A percentile compares a stretch with the other conserved stretches of the same genome.
phyloP scores from a whole-genome alignment of 176 grass and related monocot genomes.

The Alopecurus myosuroides region DNA sequence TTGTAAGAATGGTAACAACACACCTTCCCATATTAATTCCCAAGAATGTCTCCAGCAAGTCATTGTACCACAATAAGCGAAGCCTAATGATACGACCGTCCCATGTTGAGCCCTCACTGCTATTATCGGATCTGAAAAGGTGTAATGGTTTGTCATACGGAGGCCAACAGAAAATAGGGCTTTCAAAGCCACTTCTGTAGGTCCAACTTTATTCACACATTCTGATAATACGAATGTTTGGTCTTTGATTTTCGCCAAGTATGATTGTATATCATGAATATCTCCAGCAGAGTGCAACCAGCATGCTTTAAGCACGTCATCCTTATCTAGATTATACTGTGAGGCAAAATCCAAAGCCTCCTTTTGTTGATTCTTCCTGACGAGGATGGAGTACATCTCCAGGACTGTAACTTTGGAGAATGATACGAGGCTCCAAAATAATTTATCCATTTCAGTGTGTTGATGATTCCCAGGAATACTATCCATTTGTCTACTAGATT shows the following conservation, averaged over 20 bases:
- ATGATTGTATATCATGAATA: conserved; percentile 62
- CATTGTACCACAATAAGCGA: conserved; percentile 63
- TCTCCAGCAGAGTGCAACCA: conserved; percentile 58
- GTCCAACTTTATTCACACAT: conserved; percentile 75
- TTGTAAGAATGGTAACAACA: conserved; percentile 21
- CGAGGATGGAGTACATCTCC: conserved; percentile 75
- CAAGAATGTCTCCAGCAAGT: conserved; percentile 88
- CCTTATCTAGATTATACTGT: conserved; percentile 63
- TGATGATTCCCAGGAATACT: conserved; percentile 11
- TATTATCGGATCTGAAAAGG: conserved; percentile 52
- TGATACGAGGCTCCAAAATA: conserved; percentile 74
- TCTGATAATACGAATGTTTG: conserved; percentile 81
- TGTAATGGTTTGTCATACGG: conserved; percentile 61
- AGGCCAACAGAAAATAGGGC: conserved; percentile 89
- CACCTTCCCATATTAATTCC: conserved; percentile 99
- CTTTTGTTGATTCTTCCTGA: conserved; percentile 52
- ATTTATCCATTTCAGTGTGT: conserved; percentile 33
- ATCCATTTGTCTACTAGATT: conserved; percentile 42
- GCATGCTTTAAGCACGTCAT: conserved; percentile 85
- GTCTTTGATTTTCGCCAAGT: conserved; percentile 80
- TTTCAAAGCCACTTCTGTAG: conserved; percentile 61
- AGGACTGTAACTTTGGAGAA: conserved; percentile 58
- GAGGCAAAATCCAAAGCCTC: conserved; percentile 74
- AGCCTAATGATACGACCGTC: conserved; percentile 68
- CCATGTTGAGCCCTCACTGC: conserved; percentile 45